phyloP scores from a whole-genome alignment of 345 rosid genomes.

The Acer negundo region DNA sequence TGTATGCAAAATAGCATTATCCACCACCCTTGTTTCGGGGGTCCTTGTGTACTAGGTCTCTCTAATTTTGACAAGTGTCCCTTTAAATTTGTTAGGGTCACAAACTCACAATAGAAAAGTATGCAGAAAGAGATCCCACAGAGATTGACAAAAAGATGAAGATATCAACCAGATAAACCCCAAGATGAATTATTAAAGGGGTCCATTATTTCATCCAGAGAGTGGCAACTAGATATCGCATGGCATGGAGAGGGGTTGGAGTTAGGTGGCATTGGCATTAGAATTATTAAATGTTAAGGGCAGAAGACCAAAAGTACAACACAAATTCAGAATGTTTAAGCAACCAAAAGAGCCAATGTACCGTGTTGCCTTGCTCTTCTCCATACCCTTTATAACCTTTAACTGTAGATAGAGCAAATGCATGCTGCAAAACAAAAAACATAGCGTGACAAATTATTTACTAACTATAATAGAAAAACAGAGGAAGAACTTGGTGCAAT shows the following conservation, averaged over 20 bases:
- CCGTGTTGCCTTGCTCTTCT: conserved; percentile 69
- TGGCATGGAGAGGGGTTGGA: background rate
- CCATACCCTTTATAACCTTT: conserved; percentile 62
- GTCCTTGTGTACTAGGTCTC: background rate
- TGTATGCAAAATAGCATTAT: background rate
- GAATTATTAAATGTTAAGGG: background rate
- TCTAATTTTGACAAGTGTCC: background rate
- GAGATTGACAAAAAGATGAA: background rate
- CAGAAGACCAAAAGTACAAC: too few relatives aligned
- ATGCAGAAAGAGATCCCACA: background rate
- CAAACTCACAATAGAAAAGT: background rate
- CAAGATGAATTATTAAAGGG: background rate
- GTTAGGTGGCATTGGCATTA: background rate
- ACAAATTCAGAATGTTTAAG: background rate
- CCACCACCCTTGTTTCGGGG: background rate
- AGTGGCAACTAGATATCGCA: background rate
- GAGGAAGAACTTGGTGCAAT: background rate
- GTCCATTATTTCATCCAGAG: too few relatives aligned
- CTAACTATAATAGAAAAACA: background rate
- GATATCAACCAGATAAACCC: background rate
- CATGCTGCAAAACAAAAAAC: conserved; percentile 33
- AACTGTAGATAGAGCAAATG: conserved; percentile 38
- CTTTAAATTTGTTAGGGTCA: conserved; percentile 1
- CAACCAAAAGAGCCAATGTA: conserved; percentile 16
- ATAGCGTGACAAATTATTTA: background rate